Base-by-base conservation (phyloP, 1,284 basidiomycete species). In the Sanguinoderma infundibulare region DNA sequence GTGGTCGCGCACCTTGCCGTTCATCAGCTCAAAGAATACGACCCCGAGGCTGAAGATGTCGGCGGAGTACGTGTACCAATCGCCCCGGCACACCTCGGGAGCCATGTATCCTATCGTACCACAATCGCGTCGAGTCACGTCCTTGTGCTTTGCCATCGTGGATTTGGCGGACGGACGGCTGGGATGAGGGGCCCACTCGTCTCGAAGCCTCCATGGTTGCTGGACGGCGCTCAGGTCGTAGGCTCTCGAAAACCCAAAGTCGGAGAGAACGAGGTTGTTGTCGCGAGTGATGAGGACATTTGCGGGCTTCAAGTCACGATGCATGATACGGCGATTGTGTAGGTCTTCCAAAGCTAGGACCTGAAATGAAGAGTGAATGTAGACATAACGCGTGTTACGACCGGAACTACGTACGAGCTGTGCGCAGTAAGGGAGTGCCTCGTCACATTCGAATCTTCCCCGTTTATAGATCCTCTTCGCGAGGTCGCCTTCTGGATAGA, bases 221-320 rank as follows among this genome's bases (percentile, higher is more conserved):
- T 62, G 26, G 9, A 47, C 42, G 5, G 35, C 58, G 78, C 81
- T 36, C 10, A 8, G 81, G 82, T 1, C 87, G 79, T 35, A 82
- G 81, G 8, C 81, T 84, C 64, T 59, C 26, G 82, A 81, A 54
- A 86, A 70, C 70, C 89, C 89, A 74, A 89, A 87, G 71, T 90
- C 87, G 36, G 87, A 87, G 51, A 89, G 76, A 67, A 88, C 86
- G 4, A 86, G 82, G 67, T 89, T 84, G 2, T 86, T 86, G 53
- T 80, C 76, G 65, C 83, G 81, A 72, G 86, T 86, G 17, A 90
- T 74, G n/a, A 89, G 76, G 57, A 90, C 81, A 70, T 90, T 89
- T 68, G 85, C 85, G 1, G 87, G 87, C 74, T 76, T 76, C 56
- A 76, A 64, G 61, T 76, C 74, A 52, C 74, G 73, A 61, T 76